Base-by-base conservation (phyloP, 495 filamentous ascomycete genomes). In the Aspergillus saccharolyticus region DNA sequence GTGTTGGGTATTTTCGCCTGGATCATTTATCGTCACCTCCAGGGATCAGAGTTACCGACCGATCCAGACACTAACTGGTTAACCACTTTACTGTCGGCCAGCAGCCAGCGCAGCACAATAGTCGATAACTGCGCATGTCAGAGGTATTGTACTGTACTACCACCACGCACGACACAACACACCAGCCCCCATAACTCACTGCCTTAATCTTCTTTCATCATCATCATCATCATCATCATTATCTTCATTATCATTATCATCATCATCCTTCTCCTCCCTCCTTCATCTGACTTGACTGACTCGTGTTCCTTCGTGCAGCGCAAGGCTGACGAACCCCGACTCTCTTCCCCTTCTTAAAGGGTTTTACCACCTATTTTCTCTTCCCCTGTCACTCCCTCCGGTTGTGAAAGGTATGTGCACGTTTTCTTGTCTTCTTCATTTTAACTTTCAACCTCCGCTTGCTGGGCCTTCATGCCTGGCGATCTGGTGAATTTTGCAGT, bases 1-100 rank as follows among this genome's bases (percentile, higher is more conserved):
- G 61, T 54, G 65, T 67, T 67, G 65, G 65, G 65, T 63, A 61
- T 60, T 62, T 60, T 50, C 57, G 59, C 62, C 58, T 56, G 39
- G 28, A 42, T 54, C 45, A 43, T 56, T 52, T 44, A 24, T 55
- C 55, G 39, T 47, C 54, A 55, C 56, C 30, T 54, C 55, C 62
- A 62, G 56, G 62, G 62, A 67, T 67, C 65, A 62, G 54, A 62
- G 39, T 57, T 64, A 55, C 62, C 65, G 62, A 62, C 57, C 59
- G 65, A 67, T 67, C 65, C 65, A 67, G 65, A 64, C 62, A 52
- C n/a, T n/a, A n/a, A n/a, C n/a, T n/a, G n/a, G n/a, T n/a, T n/a
- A n/a, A n/a, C n/a, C n/a, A n/a, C n/a, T n/a, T n/a, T n/a, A n/a
- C n/a, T n/a, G n/a, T n/a, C n/a, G n/a, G n/a, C n/a, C 60, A 59